Percentiles rank a stretch among this genome's conserved stretches.
Conservation (phyloP, 108 stramenopile genomes). For the Epithemia pelagica region DNA sequence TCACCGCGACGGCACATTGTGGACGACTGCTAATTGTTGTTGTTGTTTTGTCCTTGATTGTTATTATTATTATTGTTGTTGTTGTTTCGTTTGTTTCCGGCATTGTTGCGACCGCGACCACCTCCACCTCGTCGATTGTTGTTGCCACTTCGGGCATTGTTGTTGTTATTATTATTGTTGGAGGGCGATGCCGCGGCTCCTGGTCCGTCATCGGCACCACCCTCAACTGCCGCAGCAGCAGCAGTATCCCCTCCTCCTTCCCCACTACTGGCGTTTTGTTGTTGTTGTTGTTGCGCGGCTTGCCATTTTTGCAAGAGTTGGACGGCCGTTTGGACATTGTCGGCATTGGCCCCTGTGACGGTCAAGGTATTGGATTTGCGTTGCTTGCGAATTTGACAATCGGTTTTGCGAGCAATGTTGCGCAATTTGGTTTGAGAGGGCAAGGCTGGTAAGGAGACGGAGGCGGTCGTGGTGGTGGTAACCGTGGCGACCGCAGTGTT, state of each 20-base stretch:
- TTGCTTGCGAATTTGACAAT: slow-evolving; percentile 35
- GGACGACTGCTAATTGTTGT: no score
- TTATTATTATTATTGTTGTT: not conserved
- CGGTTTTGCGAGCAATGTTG: slow-evolving; percentile 37
- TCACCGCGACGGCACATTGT: no score
- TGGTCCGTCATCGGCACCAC: no score
- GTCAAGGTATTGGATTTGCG: slow-evolving; percentile 2
- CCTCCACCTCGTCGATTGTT: no score
- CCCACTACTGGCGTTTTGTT: not conserved
- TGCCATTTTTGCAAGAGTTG: slow-evolving; percentile 8
- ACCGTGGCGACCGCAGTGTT: not conserved
- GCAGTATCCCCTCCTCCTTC: no score
- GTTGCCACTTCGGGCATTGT: not conserved
- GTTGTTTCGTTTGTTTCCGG: not conserved
- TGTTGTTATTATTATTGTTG: no score
- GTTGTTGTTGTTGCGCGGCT: not conserved
- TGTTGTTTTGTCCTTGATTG: no score
- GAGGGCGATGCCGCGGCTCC: no score
- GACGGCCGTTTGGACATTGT: slow-evolving; percentile 6
- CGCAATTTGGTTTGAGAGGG: slow-evolving; percentile 53
- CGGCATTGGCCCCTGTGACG: not conserved
- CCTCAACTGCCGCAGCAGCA: no score
- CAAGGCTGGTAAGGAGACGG: slow-evolving; percentile 14
- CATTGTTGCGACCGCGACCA: not conserved
- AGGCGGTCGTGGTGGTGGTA: not conserved